Evolutionary conservation across 345 rosid genomes (phyloP), one percentile per base, ranked within the genome.

Genomic region (Dovyalis caffra): DNA sequence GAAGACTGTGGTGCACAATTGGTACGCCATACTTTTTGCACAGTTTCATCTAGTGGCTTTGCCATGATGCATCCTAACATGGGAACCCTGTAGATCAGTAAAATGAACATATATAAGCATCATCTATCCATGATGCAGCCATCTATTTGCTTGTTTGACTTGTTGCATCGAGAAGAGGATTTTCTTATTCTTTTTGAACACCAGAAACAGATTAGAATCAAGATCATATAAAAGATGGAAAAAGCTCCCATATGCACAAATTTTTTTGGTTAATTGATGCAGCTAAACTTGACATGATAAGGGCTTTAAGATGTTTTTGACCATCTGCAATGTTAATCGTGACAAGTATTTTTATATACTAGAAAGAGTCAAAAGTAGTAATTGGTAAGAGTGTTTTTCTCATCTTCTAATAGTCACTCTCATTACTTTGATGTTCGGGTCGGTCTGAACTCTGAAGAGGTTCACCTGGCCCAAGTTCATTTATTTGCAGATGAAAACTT

Each of bases 1-100:
- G 10, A 88, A 88, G 81, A 91, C 91, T 8, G 87, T 91, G 51
- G 91, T 91, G 28, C 94, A 89, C 82, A 89, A 91, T 86, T 91
- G 94, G 92, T 89, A 86, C 78, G 68, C 21, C 76, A 49, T 58
- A 69, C 14, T 21, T 6, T 14, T 25, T 57, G 37, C 16, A 69
- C 31, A 66, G 38, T 66, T 66, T n/a, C 6, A 65, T 12, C 12
- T 33, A 70, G 18, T 70, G 35, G 12, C 45, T 1, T 20, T n/a
- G 29, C 53, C 66, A 71, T 7, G 18, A 34, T 57, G 64, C 32
- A 35, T 34, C 21, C 56, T 70, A 12, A n/a, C n/a, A n/a, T 6
- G 33, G 60, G 8, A n/a, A 25, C 49, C 9, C 29, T 34, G 57
- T 15, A 33, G 45, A 6, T 56, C 40, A 51, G 57, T 57, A 57